Base-by-base conservation (phyloP, 1,284 basidiomycete genomes). In the Apiotrichum mycotoxinovorans region DNA sequence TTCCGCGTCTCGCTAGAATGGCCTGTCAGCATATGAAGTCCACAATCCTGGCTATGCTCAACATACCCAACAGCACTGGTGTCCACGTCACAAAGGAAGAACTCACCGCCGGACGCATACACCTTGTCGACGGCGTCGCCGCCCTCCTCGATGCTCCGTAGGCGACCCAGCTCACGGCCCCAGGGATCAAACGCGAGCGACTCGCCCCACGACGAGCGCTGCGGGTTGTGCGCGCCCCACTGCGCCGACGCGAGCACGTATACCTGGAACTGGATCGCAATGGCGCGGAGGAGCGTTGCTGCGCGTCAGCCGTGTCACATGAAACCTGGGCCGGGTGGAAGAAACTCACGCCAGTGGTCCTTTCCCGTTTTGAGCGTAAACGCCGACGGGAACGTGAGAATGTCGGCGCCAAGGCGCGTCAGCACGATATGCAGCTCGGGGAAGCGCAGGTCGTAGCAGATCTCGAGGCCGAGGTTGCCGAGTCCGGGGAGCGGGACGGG, bases 381-480 rank as follows among this genome's bases (percentile, higher is more conserved):
- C 0, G 81, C 81, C 0, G 75, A 77, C 0, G 81, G 81, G 60
- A 80, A 80, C 0, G 78, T 74, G 17, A 83, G 59, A n/a, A 81
- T 59, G 7, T 81, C 67, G 0, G 80, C 80, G 0, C 80, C 80
- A 33, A 71, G 65, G 15, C 76, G 56, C 0, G 79, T 70, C 10
- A 82, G 64, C 3, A 75, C 67, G 7, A 79, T 65, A 1, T 78
- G 74, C 0, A 76, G 71, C 61, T 82, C 80, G 1, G 81, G 80
- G 55, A 81, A 81, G 1, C 81, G 71, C 22, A 82, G 64, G 61
- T 83, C 81, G 67, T 81, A 83, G 70, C 81, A 83, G 8, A 81
- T 82, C 57, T 80, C 68, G n/a, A 81, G 62, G 11, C 79, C 76
- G 37, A 79, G 63, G 15, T 73, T 75, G 15, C 81, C 81, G 12